A percentile compares a stretch with the other conserved stretches of the same genome.
Evolutionary conservation across 805 yeast species (phyloP).

Genomic region (Candida glaebosa): DNA sequence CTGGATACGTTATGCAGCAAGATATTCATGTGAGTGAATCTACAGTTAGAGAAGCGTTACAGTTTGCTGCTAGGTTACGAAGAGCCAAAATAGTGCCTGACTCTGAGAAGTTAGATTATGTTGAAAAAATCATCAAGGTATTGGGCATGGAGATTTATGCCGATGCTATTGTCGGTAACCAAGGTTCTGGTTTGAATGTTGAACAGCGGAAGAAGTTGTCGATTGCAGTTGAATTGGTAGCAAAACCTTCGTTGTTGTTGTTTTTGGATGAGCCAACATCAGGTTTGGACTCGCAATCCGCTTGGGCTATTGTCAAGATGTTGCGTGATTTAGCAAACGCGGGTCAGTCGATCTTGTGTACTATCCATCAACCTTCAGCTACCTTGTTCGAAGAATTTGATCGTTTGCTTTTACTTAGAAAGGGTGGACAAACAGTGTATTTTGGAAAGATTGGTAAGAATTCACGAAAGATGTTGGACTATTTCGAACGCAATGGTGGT

Average conservation of each 20-base stretch:
- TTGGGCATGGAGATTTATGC: constrained; percentile 69
- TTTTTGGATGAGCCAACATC: constrained; percentile 44
- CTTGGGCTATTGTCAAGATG: constrained; percentile 40
- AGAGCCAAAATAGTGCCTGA: constrained; percentile 58
- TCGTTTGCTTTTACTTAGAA: constrained; percentile 61
- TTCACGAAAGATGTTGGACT: constrained; percentile 53
- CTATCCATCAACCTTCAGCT: constrained; percentile 87
- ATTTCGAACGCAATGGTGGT: constrained; percentile 73
- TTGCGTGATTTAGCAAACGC: constrained; percentile 39
- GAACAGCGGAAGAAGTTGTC: constrained; percentile 41
- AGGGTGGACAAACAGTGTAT: constrained; percentile 78
- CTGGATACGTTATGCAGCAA: constrained; percentile 81
- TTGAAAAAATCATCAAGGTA: constrained; percentile 62
- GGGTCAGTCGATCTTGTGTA: constrained; percentile 44
- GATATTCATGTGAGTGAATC: constrained; percentile 68
- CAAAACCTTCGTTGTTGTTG: constrained; percentile 35
- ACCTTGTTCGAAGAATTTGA: constrained; percentile 74
- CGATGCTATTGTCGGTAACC: constrained; percentile 76
- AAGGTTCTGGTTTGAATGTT: constrained; percentile 57
- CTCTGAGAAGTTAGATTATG: constrained; percentile 61
- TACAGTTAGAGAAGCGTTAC: constrained; percentile 72
- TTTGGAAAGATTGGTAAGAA: constrained; percentile 77
- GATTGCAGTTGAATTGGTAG: constrained; percentile 41
- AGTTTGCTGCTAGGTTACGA: constrained; percentile 69
- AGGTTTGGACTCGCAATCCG: constrained; percentile 42